Conservation (phyloP, 2,329 filamentous ascomycete species). For the Sphaerulina populicola region DNA sequence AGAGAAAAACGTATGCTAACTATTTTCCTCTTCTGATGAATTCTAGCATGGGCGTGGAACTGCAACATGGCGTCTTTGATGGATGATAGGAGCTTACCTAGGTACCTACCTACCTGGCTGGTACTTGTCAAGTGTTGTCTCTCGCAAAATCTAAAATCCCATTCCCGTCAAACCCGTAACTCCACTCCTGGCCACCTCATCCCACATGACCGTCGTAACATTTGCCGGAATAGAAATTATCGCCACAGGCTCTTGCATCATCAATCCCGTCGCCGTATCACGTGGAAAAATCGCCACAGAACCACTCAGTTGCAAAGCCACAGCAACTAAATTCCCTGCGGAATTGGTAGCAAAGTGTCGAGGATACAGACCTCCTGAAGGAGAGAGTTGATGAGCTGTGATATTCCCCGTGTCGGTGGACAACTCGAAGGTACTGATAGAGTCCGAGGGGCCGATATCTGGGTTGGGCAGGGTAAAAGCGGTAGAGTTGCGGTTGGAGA, state of each 20-base stretch:
- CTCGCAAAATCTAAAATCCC: too few relatives aligned
- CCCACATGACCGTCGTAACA: conserved; percentile 34
- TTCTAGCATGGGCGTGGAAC: conserved; percentile 73
- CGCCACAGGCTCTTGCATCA: conserved; percentile 48
- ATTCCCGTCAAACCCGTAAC: conserved; percentile 1
- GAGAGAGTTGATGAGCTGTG: conserved; percentile 45
- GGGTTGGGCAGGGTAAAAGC: conserved; percentile 44
- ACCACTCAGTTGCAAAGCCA: conserved; percentile 55
- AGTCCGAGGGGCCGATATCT: conserved; percentile 43
- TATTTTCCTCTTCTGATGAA: not conserved
- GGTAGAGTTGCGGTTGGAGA: conserved; percentile 59
- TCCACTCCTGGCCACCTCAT: conserved; percentile 13
- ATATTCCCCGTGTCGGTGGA: conserved; percentile 48
- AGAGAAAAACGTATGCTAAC: conserved; percentile 9
- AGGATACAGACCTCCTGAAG: conserved; percentile 57
- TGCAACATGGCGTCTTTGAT: conserved; percentile 82
- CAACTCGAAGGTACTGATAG: conserved; percentile 56
- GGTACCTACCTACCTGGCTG: too few relatives aligned
- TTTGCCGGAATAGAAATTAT: conserved; percentile 27
- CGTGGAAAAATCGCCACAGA: conserved; percentile 55
- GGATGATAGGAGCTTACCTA: conserved; percentile 54
- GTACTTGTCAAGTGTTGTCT: too few relatives aligned
- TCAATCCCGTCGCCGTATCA: conserved; percentile 50
- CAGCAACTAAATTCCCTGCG: conserved; percentile 55
- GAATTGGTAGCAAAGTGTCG: conserved; percentile 61